These are phyloP conservation scores for Leishmania tarentolae DNA, from an alignment of 208 protist species.

Conservation along the genomic window DNA sequence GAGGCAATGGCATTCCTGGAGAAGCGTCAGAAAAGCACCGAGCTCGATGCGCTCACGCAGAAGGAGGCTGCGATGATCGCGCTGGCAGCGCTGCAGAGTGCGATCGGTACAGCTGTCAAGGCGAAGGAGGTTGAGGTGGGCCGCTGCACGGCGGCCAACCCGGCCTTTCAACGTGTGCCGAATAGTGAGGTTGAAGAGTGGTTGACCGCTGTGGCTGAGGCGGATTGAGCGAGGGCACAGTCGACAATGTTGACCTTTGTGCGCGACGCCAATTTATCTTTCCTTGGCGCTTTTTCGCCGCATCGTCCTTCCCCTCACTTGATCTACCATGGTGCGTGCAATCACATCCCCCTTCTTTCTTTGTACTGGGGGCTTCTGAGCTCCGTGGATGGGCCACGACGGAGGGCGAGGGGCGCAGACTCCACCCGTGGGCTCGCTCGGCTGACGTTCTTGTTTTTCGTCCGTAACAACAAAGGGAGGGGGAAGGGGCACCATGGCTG, in stretches of 20 bases:
- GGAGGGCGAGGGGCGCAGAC: background rate
- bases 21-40: constrained; percentile 94
- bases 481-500: background rate
- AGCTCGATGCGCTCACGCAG: constrained; percentile 76
- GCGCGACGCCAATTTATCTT: background rate
- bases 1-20: constrained; percentile 97
- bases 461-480: background rate
- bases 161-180: constrained; percentile 65
- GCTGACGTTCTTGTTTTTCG: background rate
- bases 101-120: constrained; percentile 72
- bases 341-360: background rate
- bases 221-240: constrained; percentile 59
- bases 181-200: constrained; percentile 82
- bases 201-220: constrained; percentile 87
- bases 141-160: constrained; percentile 43
- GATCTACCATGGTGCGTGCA: background rate
- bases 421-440: background rate
- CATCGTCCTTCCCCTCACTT: background rate
- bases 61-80: constrained; percentile 86
- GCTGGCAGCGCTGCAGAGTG: constrained; percentile 77
- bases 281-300: background rate
- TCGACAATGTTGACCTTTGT: background rate
- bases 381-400: background rate
- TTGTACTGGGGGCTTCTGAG: background rate
- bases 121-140: constrained; percentile 86